Base-by-base conservation (phyloP, 495 filamentous ascomycete species). In the Trichoderma erinaceum region DNA sequence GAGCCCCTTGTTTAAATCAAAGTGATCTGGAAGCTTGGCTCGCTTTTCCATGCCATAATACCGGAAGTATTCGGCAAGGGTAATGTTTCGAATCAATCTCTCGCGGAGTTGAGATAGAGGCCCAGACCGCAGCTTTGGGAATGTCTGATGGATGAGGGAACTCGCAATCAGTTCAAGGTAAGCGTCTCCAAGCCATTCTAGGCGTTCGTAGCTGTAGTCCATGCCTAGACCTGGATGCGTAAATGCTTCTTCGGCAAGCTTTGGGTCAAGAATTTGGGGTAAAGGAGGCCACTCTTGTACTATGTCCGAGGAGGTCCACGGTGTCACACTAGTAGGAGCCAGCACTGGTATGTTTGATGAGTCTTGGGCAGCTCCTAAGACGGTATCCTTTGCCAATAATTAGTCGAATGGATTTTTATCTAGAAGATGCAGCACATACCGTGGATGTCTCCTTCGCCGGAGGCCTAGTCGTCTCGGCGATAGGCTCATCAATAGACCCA, bases 111-210 rank as follows among this genome's bases (percentile, higher is more conserved):
- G 87, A 16, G 86, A 85, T 70, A 84, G 83, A 68, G 83, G 79
- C 21, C 90, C 90, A 4, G 87, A 80, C 0, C 80, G 66, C 16
- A 89, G 79, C 12, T 77, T 73, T 4, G 84, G 82, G 70, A 90
- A 92, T n/a, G 79, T 86, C 44, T 84, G 73, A 75, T 83, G 86
- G 43, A 92, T 84, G 68, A 90, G 77, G 29, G 82, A 83, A 2
- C 88, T 87, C 64, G 89, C 83, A 64, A 90, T 85, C 16, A 91
- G 76, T 67, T 92, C 87, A 41, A 92, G 78, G 69, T 91, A 92
- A 4, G 87, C 86, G 73, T 93, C 90, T 4, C 90, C 90, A 41
- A 93, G 79, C 74, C 90, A 87, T 76, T 93, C 90, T 35, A 92
- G 82, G 13, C 86, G 80, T 69, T 92, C 89, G 73, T 92, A 92